Evolutionary conservation across 345 rosid species (phyloP).

Genomic region (Citrus inodora): DNA sequence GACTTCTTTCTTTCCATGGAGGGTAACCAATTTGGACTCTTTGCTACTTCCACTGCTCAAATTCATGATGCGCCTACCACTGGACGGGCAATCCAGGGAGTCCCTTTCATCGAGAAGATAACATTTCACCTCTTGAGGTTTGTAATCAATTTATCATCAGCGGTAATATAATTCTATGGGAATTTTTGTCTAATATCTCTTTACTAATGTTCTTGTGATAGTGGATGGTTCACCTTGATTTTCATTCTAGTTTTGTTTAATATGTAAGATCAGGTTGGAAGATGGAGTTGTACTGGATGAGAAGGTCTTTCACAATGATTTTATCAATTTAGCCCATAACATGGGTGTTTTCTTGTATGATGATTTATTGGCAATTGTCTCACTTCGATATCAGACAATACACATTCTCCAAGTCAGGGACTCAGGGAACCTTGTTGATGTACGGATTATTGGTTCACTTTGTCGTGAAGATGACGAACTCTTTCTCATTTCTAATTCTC

Average conservation of each 20-base stretch:
- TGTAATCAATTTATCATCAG: slow-evolving; percentile 7
- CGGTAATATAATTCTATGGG: neutral
- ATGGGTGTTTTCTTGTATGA: slow-evolving; percentile 90
- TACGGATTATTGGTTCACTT: slow-evolving; percentile 78
- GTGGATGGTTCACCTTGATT: neutral
- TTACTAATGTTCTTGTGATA: neutral
- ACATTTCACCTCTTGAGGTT: slow-evolving; percentile 78
- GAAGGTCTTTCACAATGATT: slow-evolving; percentile 82
- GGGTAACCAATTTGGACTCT: slow-evolving; percentile 64
- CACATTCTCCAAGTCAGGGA: slow-evolving; percentile 91
- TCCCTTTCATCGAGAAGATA: slow-evolving; percentile 80
- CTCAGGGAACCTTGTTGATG: slow-evolving; percentile 81
- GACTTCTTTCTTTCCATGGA: slow-evolving; percentile 86
- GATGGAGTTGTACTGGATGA: slow-evolving; percentile 80
- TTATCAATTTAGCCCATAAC: slow-evolving; percentile 67
- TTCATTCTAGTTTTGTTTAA: slow-evolving; percentile 1
- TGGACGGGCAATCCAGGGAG: slow-evolving; percentile 74
- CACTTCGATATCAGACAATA: slow-evolving; percentile 82
- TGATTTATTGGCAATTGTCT: slow-evolving; percentile 82
- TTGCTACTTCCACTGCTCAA: slow-evolving; percentile 89
- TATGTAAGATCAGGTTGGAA: slow-evolving; percentile 54
- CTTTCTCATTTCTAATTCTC: slow-evolving; percentile 71
- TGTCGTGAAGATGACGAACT: slow-evolving; percentile 95
- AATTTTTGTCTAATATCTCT: neutral
- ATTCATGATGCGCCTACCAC: slow-evolving; percentile 68